Evolutionary conservation across 768 basidiomycete genomes (phyloP).

Genomic region (Leucogyrophana mollusca): DNA sequence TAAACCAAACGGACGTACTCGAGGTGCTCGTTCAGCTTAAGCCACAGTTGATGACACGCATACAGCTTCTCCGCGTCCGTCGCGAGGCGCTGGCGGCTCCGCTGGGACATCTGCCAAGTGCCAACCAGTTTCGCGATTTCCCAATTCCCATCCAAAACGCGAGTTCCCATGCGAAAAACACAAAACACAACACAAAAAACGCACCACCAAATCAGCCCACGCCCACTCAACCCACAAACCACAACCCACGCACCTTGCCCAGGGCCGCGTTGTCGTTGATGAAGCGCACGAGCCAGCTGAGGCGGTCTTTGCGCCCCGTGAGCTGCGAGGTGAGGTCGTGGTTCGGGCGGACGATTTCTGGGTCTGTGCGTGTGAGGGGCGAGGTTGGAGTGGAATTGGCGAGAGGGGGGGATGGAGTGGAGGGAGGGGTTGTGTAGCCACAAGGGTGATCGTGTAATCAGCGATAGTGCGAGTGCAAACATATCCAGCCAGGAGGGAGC

Average conservation of each 20-base stretch:
- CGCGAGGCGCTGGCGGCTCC: conserved; percentile 69
- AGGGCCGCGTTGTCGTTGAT: conserved; percentile 85
- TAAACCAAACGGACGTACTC: conserved; percentile 49
- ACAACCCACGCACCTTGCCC: conserved; percentile 65
- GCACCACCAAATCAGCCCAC: no score
- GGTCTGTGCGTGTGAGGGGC: conserved; percentile 45
- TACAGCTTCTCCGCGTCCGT: conserved; percentile 86
- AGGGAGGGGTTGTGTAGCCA: no score
- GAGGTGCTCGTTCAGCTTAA: conserved; percentile 65
- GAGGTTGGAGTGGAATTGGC: no score
- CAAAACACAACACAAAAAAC: no score
- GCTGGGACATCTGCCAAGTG: conserved; percentile 85
- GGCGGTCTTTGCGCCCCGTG: conserved; percentile 66
- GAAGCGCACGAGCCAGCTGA: conserved; percentile 85
- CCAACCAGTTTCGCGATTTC: no score
- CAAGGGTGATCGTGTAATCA: no score
- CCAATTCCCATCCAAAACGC: no score
- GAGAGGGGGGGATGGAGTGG: no score
- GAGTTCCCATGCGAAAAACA: no score
- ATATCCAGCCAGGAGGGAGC: no score
- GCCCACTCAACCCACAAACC: no score
- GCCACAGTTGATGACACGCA: conserved; percentile 80
- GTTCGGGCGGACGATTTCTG: conserved; percentile 65
- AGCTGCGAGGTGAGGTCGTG: conserved; percentile 83
- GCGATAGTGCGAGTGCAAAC: no score